Evolutionary conservation across 176 grass and related monocot species (phyloP).

Genomic region (Eragrostis nindensis): DNA sequence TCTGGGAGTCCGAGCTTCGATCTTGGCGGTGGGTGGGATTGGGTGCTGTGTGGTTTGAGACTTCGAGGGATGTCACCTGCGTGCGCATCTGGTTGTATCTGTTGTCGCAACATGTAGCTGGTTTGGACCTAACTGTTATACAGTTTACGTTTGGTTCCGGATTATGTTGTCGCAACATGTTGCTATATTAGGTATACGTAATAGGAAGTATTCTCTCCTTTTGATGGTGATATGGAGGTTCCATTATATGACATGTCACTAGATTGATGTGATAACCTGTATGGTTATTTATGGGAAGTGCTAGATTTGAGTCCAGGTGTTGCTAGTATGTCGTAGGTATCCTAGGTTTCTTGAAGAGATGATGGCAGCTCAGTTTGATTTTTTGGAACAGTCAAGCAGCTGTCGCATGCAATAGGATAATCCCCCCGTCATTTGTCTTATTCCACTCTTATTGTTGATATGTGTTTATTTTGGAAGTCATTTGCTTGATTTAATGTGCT

Average conservation of each 20-base stretch:
- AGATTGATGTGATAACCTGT: background rate
- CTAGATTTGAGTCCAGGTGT: background rate
- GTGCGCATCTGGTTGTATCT: background rate
- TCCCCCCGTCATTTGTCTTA: background rate
- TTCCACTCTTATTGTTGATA: background rate
- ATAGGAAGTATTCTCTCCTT: background rate
- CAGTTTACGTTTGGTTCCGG: background rate
- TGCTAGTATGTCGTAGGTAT: conserved; percentile 16
- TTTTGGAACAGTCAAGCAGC: background rate
- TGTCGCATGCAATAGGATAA: conserved; percentile 9
- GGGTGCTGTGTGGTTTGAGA: conserved; percentile 5
- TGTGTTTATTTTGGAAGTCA: background rate
- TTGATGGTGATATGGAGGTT: background rate
- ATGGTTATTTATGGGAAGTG: background rate
- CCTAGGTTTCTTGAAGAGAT: no score
- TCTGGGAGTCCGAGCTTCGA: conserved; percentile 24
- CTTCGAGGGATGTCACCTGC: background rate
- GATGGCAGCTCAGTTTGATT: background rate
- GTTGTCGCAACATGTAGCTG: background rate
- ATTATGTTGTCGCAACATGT: no score
- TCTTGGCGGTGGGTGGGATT: conserved; percentile 17
- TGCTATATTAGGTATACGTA: background rate
- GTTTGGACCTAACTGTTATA: conserved; percentile 8
- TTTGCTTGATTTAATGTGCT: conserved; percentile 24
- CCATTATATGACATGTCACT: background rate